These are phyloP conservation scores for Remersonia thermophila DNA, from an alignment of 2,329 filamentous ascomycete species.

Conservation along the genomic window DNA sequence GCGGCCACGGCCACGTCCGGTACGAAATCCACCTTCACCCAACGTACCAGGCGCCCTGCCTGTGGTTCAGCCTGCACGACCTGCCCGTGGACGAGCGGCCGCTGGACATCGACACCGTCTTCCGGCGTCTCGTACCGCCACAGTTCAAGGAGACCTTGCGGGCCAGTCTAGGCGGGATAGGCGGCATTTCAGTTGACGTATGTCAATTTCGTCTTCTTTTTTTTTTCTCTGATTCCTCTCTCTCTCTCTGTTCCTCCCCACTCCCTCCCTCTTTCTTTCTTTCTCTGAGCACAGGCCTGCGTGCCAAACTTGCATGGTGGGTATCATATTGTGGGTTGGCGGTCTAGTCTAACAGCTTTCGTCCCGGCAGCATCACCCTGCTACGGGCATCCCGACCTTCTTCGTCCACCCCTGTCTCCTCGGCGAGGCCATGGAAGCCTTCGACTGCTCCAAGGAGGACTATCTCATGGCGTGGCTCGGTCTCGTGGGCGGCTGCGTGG, in stretches of 20 bases:
- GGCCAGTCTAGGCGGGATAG: conserved; percentile 45
- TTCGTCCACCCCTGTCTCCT: conserved; percentile 91
- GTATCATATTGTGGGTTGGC: too few relatives aligned
- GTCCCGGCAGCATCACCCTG: conserved; percentile 61
- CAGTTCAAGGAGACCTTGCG: conserved; percentile 51
- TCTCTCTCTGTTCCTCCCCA: too few relatives aligned
- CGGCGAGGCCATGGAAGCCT: conserved; percentile 61
- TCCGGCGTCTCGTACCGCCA: conserved; percentile 56
- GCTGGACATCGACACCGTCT: conserved; percentile 56
- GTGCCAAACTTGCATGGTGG: too few relatives aligned
- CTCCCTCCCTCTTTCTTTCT: too few relatives aligned
- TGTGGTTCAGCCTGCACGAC: conserved; percentile 60
- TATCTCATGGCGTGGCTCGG: conserved; percentile 87
- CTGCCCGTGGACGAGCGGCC: conserved; percentile 42
- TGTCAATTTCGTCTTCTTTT: conserved; percentile 28
- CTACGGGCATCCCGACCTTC: conserved; percentile 65
- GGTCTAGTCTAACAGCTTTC: too few relatives aligned
- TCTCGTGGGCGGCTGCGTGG: conserved; percentile 69
- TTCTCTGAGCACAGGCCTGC: too few relatives aligned
- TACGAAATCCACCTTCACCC: conserved; percentile 68
- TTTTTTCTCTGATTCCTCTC: conserved; percentile 15
- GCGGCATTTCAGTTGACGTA: conserved; percentile 66
- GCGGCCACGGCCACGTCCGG: conserved; percentile 38
- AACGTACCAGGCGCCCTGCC: conserved; percentile 61
- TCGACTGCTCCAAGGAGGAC: conserved; percentile 48